phyloP scores from a whole-genome alignment of 371 early-diverging fungal genomes.

The Syncephalastrum contaminatum region DNA sequence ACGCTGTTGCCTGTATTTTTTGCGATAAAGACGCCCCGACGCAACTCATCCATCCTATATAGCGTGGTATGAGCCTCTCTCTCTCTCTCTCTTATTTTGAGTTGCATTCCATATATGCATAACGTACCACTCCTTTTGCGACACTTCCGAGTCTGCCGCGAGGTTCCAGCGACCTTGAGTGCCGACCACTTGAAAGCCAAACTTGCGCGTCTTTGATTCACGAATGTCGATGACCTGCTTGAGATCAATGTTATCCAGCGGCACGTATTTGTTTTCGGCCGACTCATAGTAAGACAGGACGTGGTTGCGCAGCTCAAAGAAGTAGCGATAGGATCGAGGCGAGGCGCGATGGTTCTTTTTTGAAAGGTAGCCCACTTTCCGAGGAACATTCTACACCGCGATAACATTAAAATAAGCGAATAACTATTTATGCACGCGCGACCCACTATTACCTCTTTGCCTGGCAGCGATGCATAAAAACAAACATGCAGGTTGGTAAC shows the following conservation, averaged over 20 bases:
- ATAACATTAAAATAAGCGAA: neutral
- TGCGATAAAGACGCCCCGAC: slow-evolving; percentile 58
- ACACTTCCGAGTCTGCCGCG: slow-evolving; percentile 49
- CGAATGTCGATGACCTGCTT: slow-evolving; percentile 56
- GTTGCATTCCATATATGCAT: neutral
- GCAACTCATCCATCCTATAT: slow-evolving; percentile 52
- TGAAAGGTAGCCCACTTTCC: slow-evolving; percentile 64
- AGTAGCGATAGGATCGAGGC: slow-evolving; percentile 55
- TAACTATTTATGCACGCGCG: neutral
- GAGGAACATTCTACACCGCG: slow-evolving; percentile 40
- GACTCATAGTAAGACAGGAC: slow-evolving; percentile 64
- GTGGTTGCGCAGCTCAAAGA: slow-evolving; percentile 67
- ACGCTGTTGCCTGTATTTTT: slow-evolving; percentile 64
- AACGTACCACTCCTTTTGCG: slow-evolving; percentile 49
- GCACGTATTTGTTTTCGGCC: slow-evolving; percentile 64
- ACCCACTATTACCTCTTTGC: slow-evolving; percentile 31
- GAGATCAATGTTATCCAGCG: slow-evolving; percentile 63
- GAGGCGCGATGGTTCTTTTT: slow-evolving; percentile 50
- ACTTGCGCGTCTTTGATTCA: slow-evolving; percentile 35
- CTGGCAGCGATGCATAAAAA: slow-evolving; percentile 69
- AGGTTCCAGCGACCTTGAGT: slow-evolving; percentile 35
- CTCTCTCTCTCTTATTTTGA: no score
- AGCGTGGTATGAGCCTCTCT: neutral
- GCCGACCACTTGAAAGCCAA: slow-evolving; percentile 58
- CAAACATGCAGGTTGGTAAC: slow-evolving; percentile 62